phyloP scores from a whole-genome alignment of 208 protist genomes.

The Leishmania martiniquensis region DNA sequence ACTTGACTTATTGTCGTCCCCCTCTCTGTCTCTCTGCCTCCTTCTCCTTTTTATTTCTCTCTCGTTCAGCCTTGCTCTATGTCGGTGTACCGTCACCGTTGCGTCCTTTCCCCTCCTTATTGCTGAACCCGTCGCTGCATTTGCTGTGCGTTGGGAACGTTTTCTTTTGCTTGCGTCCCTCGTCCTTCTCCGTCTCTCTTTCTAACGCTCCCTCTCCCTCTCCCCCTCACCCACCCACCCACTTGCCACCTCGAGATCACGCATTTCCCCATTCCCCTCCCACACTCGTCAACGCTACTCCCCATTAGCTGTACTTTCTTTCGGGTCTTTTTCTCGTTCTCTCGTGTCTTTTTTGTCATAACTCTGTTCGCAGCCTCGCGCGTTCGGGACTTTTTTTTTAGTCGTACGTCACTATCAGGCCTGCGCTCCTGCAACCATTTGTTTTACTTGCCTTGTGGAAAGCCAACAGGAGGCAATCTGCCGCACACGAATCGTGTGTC shows the following conservation, averaged over 20 bases:
- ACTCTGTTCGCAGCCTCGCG: background rate
- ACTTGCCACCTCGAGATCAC: too few relatives aligned
- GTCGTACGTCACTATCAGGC: background rate
- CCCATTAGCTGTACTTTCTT: background rate
- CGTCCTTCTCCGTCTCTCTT: background rate
- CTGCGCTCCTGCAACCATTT: background rate
- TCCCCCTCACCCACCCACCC: background rate
- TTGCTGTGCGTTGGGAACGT: background rate
- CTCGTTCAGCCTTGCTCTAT: background rate
- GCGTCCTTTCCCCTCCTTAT: background rate
- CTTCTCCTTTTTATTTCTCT: background rate
- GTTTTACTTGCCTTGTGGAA: background rate
- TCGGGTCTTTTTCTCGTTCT: background rate
- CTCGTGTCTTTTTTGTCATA: background rate
- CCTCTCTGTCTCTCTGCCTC: background rate
- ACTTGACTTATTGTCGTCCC: background rate
- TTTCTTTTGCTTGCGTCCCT: background rate
- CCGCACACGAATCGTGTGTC: background rate
- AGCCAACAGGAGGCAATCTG: background rate
- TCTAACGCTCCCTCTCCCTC: background rate
- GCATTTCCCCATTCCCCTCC: background rate
- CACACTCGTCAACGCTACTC: background rate
- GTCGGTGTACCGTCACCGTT: background rate
- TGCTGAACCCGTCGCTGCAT: background rate
- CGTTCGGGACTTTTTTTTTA: slow-evolving; percentile 3